These are phyloP conservation scores for Cutaneotrichosporon dermatis DNA, from an alignment of 1,284 basidiomycete genomes.

Conservation along the genomic window DNA sequence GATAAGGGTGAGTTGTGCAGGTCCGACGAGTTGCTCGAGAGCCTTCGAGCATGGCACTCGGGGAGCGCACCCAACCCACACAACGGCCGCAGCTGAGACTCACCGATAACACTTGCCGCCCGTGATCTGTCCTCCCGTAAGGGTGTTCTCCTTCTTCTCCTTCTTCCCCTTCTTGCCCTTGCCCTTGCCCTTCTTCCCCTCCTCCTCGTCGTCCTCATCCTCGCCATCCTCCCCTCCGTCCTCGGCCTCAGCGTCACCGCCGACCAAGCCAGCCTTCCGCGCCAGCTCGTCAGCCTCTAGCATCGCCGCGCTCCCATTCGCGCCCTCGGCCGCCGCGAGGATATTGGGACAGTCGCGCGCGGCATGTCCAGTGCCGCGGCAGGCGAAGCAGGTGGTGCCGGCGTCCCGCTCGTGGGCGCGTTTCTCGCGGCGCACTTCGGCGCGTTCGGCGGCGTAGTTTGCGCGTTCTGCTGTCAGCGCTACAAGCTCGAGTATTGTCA, in stretches of 20 bases:
- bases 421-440: constrained; percentile 63
- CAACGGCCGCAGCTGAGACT: constrained; percentile 21
- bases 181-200: constrained; percentile 18
- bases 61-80: background rate
- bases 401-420: constrained; percentile 61
- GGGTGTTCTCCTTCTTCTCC: constrained; percentile 22
- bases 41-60: background rate
- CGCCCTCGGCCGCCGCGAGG: constrained; percentile 31
- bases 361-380: constrained; percentile 76
- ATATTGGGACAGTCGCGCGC: constrained; percentile 75
- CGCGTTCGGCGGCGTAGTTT: constrained; percentile 33
- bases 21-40: too few species aligned
- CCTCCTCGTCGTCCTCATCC: constrained; percentile 10
- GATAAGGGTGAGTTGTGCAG: too few species aligned
- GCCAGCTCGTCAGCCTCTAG: constrained; percentile 18
- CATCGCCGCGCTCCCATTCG: constrained; percentile 22
- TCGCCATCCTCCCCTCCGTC: constrained; percentile 12
- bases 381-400: constrained; percentile 77
- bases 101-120: constrained; percentile 81
- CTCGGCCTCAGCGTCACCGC: constrained; percentile 20
- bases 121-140: constrained; percentile 34
- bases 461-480: constrained; percentile 27
- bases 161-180: constrained; percentile 23
- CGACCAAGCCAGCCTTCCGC: constrained; percentile 6
- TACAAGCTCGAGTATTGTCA: too few species aligned